Evolutionary conservation across 345 rosid species (phyloP).

Genomic region (Citrus medica): DNA sequence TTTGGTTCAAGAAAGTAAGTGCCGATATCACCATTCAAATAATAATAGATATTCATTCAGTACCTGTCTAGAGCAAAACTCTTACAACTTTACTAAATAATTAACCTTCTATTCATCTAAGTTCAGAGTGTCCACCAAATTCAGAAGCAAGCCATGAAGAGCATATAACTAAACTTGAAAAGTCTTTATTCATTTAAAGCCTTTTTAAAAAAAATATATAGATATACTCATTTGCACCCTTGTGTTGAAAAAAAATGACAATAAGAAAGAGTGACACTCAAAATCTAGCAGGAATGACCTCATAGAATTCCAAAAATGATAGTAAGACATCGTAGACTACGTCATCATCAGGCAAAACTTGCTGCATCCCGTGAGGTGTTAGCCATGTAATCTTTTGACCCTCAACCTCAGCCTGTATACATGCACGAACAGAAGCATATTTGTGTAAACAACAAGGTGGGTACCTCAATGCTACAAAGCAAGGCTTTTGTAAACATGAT

Average conservation of each 20-base stretch:
- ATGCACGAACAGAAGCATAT: constrained; percentile 6
- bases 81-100: background rate
- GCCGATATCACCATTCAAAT: background rate
- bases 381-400: constrained; percentile 97
- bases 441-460: background rate
- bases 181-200: background rate
- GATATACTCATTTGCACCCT: background rate
- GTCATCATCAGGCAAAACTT: constrained; percentile 89
- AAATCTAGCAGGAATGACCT: constrained; percentile 38
- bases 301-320: constrained; percentile 90
- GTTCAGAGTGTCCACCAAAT: background rate
- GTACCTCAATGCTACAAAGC: background rate
- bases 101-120: background rate
- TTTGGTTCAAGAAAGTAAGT: background rate
- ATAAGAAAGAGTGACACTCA: background rate
- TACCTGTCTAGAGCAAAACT: background rate
- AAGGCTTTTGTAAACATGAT: background rate
- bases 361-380: constrained; percentile 88
- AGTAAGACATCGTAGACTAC: constrained; percentile 80
- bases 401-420: constrained; percentile 80
- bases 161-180: background rate
- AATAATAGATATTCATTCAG: background rate
- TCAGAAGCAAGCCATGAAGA: background rate
- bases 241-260: background rate
- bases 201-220: background rate